phyloP scores from a whole-genome alignment of 768 basidiomycete genomes.

The Leccinum uliginosum region DNA sequence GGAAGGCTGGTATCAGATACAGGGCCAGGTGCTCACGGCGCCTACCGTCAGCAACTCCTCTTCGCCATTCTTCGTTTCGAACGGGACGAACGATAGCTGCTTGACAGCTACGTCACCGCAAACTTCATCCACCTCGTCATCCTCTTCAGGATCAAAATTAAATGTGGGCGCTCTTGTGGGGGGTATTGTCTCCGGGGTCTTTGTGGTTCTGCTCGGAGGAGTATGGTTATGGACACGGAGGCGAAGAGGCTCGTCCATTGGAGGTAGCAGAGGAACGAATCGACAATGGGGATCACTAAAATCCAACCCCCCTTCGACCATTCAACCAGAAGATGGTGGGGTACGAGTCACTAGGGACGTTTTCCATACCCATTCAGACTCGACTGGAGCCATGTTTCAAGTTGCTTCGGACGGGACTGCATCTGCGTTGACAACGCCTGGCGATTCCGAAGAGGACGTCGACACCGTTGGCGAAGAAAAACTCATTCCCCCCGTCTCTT shows the following conservation, averaged over 20 bases:
- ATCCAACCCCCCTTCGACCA: slow-evolving; percentile 18
- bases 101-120: slow-evolving; percentile 16
- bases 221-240: slow-evolving; percentile 28
- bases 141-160: slow-evolving; percentile 23
- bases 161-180: slow-evolving; percentile 49
- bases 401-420: slow-evolving; percentile 9
- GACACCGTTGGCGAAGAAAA: slow-evolving; percentile 22
- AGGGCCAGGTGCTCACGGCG: slow-evolving; percentile 15
- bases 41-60: slow-evolving; percentile 18
- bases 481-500: slow-evolving; percentile 11
- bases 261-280: slow-evolving; percentile 27
- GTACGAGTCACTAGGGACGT: background rate
- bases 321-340: slow-evolving; percentile 1
- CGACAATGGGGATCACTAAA: slow-evolving; percentile 27
- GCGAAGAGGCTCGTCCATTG: slow-evolving; percentile 12
- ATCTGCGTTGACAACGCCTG: slow-evolving; percentile 16
- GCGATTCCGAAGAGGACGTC: slow-evolving; percentile 21
- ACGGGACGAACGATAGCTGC: slow-evolving; percentile 36
- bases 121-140: slow-evolving; percentile 12
- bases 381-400: slow-evolving; percentile 15
- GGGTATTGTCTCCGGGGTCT: slow-evolving; percentile 43
- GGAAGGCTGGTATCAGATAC: slow-evolving; percentile 44
- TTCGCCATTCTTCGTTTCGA: slow-evolving; percentile 31
- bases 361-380: slow-evolving; percentile 23
- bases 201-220: slow-evolving; percentile 33